Evolutionary conservation across 169 alveolate genomes (phyloP), one percentile per base, ranked within the genome.

Genomic region (Neospora caninum): DNA sequence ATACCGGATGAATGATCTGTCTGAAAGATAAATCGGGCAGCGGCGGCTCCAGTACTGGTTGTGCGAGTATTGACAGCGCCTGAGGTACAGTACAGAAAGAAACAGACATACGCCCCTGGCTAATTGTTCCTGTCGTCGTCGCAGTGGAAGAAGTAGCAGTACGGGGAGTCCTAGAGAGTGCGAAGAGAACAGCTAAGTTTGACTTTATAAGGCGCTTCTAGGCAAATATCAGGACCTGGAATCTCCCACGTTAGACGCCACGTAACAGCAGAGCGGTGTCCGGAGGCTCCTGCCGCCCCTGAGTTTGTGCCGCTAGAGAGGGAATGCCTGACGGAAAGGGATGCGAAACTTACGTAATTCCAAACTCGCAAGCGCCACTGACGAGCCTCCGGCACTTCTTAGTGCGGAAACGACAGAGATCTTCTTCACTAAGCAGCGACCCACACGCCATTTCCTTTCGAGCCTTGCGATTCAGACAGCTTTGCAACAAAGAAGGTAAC

Each of bases 371-470:
- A 0, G 67, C 53, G 49, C 97, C 97, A 88, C 96, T 96, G 84
- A 31, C 31, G 39, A 97, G 94, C 78, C 97, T 91, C 91, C 96
- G 91, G 92, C 98, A 97, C 83, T 95, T 95, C 94, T 97, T 97
- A n/a, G 98, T 97, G 92, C 98, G 94, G 96, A 97, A 97, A 84
- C 98, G 96, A 93, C 97, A 96, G 91, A 97, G 95, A 89, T 96
- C 98, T 70, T 89, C 96, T 73, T 97, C 97, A 94, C 97, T 96
- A 92, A 97, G 94, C 67, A 97, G 93, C 87, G 97, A 92, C 64
- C 97, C 88, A 29, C 97, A 96, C 42, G 97, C 96, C 97, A 36
- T 10, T 94, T 34, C 39, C 93, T 45, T 34, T 13, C 41, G 22
- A 49, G 58, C 58, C 58, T 49, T 13, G 22, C 58, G 58, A 49